These are phyloP conservation scores for Plasmodium blacklocki DNA, from an alignment of 169 alveolate species.

Conservation along the genomic window DNA sequence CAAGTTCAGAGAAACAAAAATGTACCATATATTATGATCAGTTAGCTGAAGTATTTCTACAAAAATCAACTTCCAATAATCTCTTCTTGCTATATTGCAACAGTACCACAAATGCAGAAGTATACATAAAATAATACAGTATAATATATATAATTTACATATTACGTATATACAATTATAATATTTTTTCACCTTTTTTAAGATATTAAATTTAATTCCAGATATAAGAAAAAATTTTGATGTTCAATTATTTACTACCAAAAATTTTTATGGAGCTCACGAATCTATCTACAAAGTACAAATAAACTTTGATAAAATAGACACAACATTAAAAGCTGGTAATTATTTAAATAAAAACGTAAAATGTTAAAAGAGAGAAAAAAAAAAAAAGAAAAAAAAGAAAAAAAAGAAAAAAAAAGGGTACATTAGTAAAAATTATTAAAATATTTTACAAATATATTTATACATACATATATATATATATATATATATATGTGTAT, in stretches of 20 bases:
- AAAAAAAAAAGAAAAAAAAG: neutral
- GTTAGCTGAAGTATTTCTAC: constrained; percentile 30
- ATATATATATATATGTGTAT: neutral
- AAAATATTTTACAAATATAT: neutral
- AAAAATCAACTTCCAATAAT: constrained; percentile 5
- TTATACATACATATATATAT: neutral
- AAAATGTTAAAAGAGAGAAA: neutral
- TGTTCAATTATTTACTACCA: constrained; percentile 14
- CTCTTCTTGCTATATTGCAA: constrained; percentile 29
- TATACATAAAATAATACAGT: constrained; percentile 2
- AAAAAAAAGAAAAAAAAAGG: neutral
- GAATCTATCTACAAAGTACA: constrained; percentile 16
- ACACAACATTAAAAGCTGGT: constrained; percentile 4
- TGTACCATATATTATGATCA: constrained; percentile 18
- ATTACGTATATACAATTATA: neutral
- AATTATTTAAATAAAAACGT: neutral
- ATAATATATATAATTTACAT: neutral
- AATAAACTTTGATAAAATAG: constrained; percentile 9
- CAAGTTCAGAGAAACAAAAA: constrained; percentile 18
- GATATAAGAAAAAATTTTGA: constrained; percentile 28
- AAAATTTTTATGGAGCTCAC: constrained; percentile 40
- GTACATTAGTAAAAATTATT: neutral
- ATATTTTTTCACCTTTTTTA: neutral
- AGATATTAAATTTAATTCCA: constrained; percentile 40
- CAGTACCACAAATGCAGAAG: constrained; percentile 57